Conservation (phyloP, 1,284 basidiomycete genomes). For the Sparassis latifolia region DNA sequence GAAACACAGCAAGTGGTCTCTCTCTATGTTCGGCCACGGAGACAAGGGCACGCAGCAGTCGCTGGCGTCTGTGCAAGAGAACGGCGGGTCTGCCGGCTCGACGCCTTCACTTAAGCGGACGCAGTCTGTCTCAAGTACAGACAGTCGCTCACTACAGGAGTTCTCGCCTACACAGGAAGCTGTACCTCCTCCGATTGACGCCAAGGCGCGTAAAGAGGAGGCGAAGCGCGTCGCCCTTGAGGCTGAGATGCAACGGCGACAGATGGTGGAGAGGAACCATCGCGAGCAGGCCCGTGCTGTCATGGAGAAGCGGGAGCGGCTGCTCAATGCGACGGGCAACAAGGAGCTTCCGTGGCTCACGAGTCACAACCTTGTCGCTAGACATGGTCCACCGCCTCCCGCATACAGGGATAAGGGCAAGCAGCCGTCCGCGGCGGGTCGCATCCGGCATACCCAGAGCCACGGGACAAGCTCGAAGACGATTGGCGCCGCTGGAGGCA, state of each 20-base stretch:
- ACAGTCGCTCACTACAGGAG: conserved; percentile 58
- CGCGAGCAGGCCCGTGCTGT: conserved; percentile 91
- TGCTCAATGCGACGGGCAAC: conserved; percentile 52
- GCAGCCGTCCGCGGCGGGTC: conserved; percentile 42
- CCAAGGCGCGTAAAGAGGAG: conserved; percentile 88
- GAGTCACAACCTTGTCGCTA: conserved; percentile 30
- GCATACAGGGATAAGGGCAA: conserved; percentile 34
- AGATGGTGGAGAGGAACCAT: conserved; percentile 66
- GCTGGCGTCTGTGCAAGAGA: conserved; percentile 70
- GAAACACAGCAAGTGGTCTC: conserved; percentile 58
- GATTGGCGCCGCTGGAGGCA: conserved; percentile 52
- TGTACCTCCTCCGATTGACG: conserved; percentile 37
- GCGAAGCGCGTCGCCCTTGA: conserved; percentile 80
- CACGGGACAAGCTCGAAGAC: conserved; percentile 35
- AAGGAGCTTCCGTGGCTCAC: conserved; percentile 57
- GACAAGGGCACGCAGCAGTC: conserved; percentile 55
- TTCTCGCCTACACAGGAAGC: conserved; percentile 35
- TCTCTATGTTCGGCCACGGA: conserved; percentile 68
- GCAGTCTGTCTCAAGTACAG: conserved; percentile 68
- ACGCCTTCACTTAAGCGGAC: conserved; percentile 77
- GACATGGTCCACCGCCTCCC: conserved; percentile 14
- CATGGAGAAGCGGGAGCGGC: conserved; percentile 84
- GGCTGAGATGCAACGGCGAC: conserved; percentile 83
- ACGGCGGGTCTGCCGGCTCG: conserved; percentile 42
- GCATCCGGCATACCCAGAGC: conserved; percentile 51